A percentile compares a stretch with the other conserved stretches of the same genome.
Evolutionary conservation across 805 yeast genomes (phyloP).

Genomic region (Wickerhamomyces canadensis): DNA sequence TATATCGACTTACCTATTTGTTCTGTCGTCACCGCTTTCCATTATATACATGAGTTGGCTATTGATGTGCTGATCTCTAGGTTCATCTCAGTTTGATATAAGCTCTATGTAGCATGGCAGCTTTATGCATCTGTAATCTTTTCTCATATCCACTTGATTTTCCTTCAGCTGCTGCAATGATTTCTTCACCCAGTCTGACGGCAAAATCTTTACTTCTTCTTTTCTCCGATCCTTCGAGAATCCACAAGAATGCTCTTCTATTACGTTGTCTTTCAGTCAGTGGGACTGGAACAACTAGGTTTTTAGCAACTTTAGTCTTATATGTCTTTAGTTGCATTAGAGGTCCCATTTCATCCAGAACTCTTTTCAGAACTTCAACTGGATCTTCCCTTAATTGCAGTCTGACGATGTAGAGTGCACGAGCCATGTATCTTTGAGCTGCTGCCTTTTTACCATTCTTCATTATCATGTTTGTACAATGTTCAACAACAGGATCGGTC

Average conservation of each 20-base stretch:
- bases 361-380: slow-evolving; percentile 62
- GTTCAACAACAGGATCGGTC: slow-evolving; percentile 66
- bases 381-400: slow-evolving; percentile 76
- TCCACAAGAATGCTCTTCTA: slow-evolving; percentile 88
- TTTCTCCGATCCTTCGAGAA: slow-evolving; percentile 75
- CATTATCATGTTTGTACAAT: slow-evolving; percentile 85
- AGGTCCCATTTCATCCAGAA: slow-evolving; percentile 81
- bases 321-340: slow-evolving; percentile 70
- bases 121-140: slow-evolving; percentile 74
- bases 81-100: slow-evolving; percentile 49
- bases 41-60: slow-evolving; percentile 1
- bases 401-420: slow-evolving; percentile 76
- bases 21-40: no score
- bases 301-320: slow-evolving; percentile 83
- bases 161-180: slow-evolving; percentile 71
- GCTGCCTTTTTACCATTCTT: slow-evolving; percentile 80
- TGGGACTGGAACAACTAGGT: slow-evolving; percentile 76
- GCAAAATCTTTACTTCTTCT: slow-evolving; percentile 76
- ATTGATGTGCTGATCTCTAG: no score
- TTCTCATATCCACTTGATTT: slow-evolving; percentile 80
- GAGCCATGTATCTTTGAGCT: slow-evolving; percentile 67
- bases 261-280: slow-evolving; percentile 75
- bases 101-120: slow-evolving; percentile 86
- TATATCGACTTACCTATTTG: no score
- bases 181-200: slow-evolving; percentile 89